Evolutionary conservation across 2,329 filamentous ascomycete genomes (phyloP).

Genomic region (Phyllachora maydis): DNA sequence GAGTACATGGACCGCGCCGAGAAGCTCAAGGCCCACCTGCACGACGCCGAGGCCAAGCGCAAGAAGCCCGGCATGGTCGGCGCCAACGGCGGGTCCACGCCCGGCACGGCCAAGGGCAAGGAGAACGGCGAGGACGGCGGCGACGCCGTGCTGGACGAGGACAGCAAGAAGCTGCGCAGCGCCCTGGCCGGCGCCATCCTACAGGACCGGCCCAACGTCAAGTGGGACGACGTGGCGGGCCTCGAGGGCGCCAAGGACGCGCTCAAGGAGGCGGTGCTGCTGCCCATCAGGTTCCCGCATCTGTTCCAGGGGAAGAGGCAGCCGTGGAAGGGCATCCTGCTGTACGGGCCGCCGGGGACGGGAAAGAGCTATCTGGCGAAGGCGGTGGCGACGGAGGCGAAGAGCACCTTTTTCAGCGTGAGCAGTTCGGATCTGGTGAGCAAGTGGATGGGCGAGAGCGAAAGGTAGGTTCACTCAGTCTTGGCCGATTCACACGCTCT

Average conservation of each 20-base stretch:
- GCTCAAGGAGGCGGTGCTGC: slow-evolving; percentile 87
- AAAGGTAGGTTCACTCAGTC: slow-evolving; percentile 45
- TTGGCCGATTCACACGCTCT: not conserved
- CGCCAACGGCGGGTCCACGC: slow-evolving; percentile 45
- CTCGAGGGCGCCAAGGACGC: slow-evolving; percentile 90
- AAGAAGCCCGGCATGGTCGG: slow-evolving; percentile 55
- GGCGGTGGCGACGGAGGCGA: slow-evolving; percentile 92
- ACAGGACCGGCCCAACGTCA: slow-evolving; percentile 86
- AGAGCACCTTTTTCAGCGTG: slow-evolving; percentile 98
- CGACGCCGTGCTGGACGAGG: slow-evolving; percentile 53
- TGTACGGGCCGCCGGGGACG: slow-evolving; percentile 91
- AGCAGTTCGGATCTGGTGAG: slow-evolving; percentile 93
- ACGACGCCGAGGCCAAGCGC: slow-evolving; percentile 48
- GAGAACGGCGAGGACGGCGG: slow-evolving; percentile 23
- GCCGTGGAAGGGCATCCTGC: slow-evolving; percentile 92
- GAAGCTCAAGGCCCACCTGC: slow-evolving; percentile 84
- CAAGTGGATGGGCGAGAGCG: slow-evolving; percentile 99
- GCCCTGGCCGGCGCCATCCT: slow-evolving; percentile 83
- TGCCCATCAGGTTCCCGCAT: slow-evolving; percentile 97
- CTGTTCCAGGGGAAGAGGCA: slow-evolving; percentile 90
- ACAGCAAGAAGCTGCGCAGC: slow-evolving; percentile 85
- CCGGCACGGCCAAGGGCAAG: slow-evolving; percentile 40
- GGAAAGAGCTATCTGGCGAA: slow-evolving; percentile 97
- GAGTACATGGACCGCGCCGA: slow-evolving; percentile 99
- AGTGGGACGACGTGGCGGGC: slow-evolving; percentile 96